A percentile compares a stretch with the other conserved stretches of the same genome.
Evolutionary conservation across 352 stramenopile species (phyloP).

Genomic region (Pythium rhizo-oryzae): DNA sequence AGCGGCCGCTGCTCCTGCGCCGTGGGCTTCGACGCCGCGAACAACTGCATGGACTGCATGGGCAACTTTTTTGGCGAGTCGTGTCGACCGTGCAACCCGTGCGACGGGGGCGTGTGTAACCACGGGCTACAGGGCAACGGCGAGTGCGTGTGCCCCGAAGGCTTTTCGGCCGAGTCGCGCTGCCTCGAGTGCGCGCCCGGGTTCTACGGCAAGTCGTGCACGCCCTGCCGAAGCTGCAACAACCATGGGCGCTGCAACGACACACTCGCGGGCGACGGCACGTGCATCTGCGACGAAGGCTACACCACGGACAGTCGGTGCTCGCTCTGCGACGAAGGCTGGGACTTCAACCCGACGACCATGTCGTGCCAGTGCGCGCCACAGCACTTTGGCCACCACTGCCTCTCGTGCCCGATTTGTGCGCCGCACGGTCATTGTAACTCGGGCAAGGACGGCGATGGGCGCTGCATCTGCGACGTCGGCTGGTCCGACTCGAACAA

Average conservation of each 20-base stretch:
- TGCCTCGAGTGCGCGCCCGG: slow-evolving; percentile 74
- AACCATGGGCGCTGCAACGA: slow-evolving; percentile 84
- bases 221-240: slow-evolving; percentile 79
- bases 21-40: slow-evolving; percentile 71
- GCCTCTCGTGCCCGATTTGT: slow-evolving; percentile 83
- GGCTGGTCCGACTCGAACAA: slow-evolving; percentile 90
- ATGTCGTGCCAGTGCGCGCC: slow-evolving; percentile 89
- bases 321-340: slow-evolving; percentile 79
- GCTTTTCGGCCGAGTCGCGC: slow-evolving; percentile 68
- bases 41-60: slow-evolving; percentile 87
- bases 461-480: slow-evolving; percentile 81
- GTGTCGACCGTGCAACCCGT: slow-evolving; percentile 80
- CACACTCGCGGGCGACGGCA: slow-evolving; percentile 58
- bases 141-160: slow-evolving; percentile 78
- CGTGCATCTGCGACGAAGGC: slow-evolving; percentile 84
- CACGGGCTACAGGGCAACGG: slow-evolving; percentile 77
- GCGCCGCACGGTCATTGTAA: slow-evolving; percentile 85
- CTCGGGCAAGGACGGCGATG: slow-evolving; percentile 78
- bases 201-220: slow-evolving; percentile 82
- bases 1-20: slow-evolving; percentile 85
- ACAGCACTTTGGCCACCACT: slow-evolving; percentile 80
- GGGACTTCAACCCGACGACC: slow-evolving; percentile 87
- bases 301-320: slow-evolving; percentile 79
- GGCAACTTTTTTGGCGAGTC: slow-evolving; percentile 72
- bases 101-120: slow-evolving; percentile 79